phyloP scores from a whole-genome alignment of 2,329 filamentous ascomycete genomes.

The Talaromyces marneffei region DNA sequence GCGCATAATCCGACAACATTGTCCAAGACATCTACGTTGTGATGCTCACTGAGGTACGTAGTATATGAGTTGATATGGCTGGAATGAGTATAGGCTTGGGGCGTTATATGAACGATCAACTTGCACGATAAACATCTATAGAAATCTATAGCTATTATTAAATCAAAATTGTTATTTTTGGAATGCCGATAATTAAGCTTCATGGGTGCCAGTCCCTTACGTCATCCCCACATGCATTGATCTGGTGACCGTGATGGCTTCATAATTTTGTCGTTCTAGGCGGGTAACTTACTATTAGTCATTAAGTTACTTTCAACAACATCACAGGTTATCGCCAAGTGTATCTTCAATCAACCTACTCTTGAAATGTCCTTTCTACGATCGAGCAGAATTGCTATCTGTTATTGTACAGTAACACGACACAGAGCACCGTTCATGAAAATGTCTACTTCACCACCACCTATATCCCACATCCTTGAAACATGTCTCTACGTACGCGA shows the following conservation, averaged over 20 bases:
- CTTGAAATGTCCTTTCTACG: background rate
- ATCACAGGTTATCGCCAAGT: background rate
- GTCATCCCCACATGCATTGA: background rate
- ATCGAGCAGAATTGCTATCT: background rate
- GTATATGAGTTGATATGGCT: background rate
- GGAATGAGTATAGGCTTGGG: background rate
- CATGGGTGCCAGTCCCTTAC: background rate
- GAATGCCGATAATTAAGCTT: background rate
- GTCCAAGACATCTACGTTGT: slow-evolving; percentile 16
- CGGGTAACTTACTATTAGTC: background rate
- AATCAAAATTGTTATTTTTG: background rate
- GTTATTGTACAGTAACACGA: background rate
- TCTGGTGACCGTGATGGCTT: background rate
- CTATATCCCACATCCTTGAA: slow-evolving; percentile 25
- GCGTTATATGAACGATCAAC: background rate
- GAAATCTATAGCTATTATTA: background rate
- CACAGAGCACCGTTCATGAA: background rate
- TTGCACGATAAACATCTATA: background rate
- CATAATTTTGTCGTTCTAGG: background rate
- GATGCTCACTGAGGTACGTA: background rate
- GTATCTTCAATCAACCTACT: background rate
- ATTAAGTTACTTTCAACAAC: background rate
- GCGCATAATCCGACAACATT: slow-evolving; percentile 23
- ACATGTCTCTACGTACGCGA: slow-evolving; percentile 27
- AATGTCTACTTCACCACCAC: slow-evolving; percentile 15